Conservation (phyloP, 2,329 filamentous ascomycete species). For the Xylariales sp. region DNA sequence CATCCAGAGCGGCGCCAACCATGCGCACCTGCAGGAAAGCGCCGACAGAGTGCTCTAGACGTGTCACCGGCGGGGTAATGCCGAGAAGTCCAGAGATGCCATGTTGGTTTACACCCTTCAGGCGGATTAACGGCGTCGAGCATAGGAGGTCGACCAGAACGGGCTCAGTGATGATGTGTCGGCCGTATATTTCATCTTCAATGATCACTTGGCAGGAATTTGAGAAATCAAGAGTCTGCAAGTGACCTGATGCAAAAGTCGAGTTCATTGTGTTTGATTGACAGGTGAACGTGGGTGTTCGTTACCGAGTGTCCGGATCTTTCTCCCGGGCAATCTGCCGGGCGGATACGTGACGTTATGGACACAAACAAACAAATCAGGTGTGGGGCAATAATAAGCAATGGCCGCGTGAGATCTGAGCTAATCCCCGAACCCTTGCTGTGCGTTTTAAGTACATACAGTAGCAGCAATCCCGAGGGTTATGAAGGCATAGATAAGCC, state of each 20-base stretch:
- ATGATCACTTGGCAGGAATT: conserved; percentile 16
- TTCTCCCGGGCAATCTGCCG: no score
- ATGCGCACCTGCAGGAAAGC: conserved; percentile 31
- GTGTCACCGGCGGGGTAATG: conserved; percentile 28
- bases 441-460: no score
- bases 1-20: conserved; percentile 27
- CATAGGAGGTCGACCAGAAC: conserved; percentile 30
- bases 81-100: conserved; percentile 30
- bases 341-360: no score
- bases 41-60: conserved; percentile 34
- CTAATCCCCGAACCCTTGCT: no score
- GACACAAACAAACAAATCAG: no score
- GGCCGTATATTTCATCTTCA: conserved; percentile 29
- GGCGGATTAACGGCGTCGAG: conserved; percentile 24
- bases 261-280: conserved; percentile 6
- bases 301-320: no score
- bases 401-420: no score
- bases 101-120: conserved; percentile 30
- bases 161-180: conserved; percentile 26
- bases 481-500: no score
- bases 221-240: conserved; percentile 16
- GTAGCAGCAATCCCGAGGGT: no score
- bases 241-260: conserved; percentile 11
- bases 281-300: no score
- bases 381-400: no score